Percentiles rank a stretch among this genome's conserved stretches.
Conservation (phyloP, 805 yeast genomes). For the Scheffersomyces coipomensis region DNA sequence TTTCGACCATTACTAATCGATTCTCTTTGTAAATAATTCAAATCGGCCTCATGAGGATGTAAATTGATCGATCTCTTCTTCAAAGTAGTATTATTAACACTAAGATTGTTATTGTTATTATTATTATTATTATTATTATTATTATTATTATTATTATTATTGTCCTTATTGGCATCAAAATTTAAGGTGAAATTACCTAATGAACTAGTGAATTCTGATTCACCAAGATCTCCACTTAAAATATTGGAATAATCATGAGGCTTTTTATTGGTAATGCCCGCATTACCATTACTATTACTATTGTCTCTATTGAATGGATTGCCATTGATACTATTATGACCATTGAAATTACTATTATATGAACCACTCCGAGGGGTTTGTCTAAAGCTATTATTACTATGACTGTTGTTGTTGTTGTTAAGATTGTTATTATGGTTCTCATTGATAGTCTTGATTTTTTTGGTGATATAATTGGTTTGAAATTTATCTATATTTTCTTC, state of each 20-base stretch:
- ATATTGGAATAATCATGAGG: constrained; percentile 39
- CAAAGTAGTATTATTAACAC: not conserved
- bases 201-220: constrained; percentile 22
- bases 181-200: not conserved
- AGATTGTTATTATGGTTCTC: not conserved
- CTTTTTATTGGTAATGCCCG: not conserved
- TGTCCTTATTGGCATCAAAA: not conserved
- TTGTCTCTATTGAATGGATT: constrained; percentile 6
- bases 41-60: not conserved
- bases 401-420: not conserved
- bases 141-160: not conserved
- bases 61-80: not conserved
- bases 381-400: not conserved
- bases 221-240: constrained; percentile 26
- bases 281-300: not conserved
- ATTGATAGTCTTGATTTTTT: constrained; percentile 7
- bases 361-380: constrained; percentile 1
- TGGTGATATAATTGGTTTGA: constrained; percentile 15
- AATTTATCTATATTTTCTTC: constrained; percentile 25
- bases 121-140: not conserved
- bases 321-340: constrained; percentile 1
- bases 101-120: not conserved
- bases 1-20: not conserved
- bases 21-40: not conserved
- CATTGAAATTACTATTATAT: constrained; percentile 1